Base-by-base conservation (phyloP, 495 filamentous ascomycete genomes). In the Talaromyces wortmannii region DNA sequence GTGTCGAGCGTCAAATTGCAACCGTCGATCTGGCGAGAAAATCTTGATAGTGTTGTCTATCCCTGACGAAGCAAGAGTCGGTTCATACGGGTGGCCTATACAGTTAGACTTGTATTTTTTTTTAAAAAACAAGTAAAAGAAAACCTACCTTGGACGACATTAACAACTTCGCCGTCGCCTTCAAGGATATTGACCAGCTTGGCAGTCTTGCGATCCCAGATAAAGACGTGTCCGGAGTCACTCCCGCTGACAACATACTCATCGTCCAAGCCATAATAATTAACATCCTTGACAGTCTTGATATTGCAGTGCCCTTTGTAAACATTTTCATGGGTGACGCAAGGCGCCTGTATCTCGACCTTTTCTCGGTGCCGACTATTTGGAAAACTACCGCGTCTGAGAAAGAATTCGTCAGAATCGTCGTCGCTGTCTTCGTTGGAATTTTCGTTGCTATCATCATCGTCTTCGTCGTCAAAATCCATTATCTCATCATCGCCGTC, bases 41-140 rank as follows among this genome's bases (percentile, higher is more conserved):
- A 90, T 83, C 57, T 90, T 90, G 70, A 90, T 82, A 2, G 86
- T 89, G 42, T 83, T 79, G 59, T 90, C 87, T 32, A 90, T 90
- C 15, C 87, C 87, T 0, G 83, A 86, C 7, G 81, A 83, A 2
- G 87, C 87, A 31, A 90, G 69, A 46, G 81, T 79, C 0, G 87
- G 85, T 59, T 90, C 86, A 61, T 86, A 87, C 1, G 87, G 87
- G 59, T 89, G 86, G 6, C 83, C 85, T 79, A 61, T 23, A 57
- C 12, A 31, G 43, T 30, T 50, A 45, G 12, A 17, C 31, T 31
- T 46, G 31, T 16, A 2, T 10, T 4, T 31, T 36, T 31, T 51
- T 17, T 15, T 31, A n/a, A 17, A 12, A n/a, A 10, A 49, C 12
- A 51, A 32, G 6, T 6, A 32, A 17, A 16, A 48, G 10, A 45